These are phyloP conservation scores for Phytophthora niederhauseri DNA, from an alignment of 352 stramenopile genomes.

Conservation along the genomic window DNA sequence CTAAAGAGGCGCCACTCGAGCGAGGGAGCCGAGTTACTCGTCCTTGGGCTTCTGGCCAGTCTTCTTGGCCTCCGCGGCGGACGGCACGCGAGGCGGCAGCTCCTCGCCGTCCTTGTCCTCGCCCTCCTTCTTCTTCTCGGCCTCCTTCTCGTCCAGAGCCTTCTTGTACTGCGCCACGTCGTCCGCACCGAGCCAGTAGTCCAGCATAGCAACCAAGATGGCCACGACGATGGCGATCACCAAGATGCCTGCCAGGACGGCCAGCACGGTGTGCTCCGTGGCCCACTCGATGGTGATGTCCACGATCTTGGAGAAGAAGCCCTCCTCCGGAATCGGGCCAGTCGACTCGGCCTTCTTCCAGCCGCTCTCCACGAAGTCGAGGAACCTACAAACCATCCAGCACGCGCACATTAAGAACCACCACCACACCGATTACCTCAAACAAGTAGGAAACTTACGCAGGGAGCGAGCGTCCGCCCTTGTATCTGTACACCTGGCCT, in stretches of 20 bases:
- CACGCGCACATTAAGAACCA: background rate
- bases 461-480: conserved; percentile 69
- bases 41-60: conserved; percentile 51
- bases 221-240: conserved; percentile 68
- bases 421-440: background rate
- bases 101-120: conserved; percentile 23
- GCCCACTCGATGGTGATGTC: conserved; percentile 72
- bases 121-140: conserved; percentile 19
- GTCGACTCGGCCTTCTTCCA: conserved; percentile 57
- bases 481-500: conserved; percentile 80
- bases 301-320: conserved; percentile 65
- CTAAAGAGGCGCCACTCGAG: conserved; percentile 21
- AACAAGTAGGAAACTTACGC: conserved; percentile 38
- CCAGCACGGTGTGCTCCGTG: conserved; percentile 70
- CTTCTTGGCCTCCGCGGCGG: conserved; percentile 42
- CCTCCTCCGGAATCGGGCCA: conserved; percentile 67
- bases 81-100: conserved; percentile 35
- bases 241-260: conserved; percentile 60
- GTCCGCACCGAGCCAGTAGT: conserved; percentile 77
- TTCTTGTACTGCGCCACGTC: conserved; percentile 65
- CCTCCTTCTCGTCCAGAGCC: conserved; percentile 40
- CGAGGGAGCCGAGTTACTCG: conserved; percentile 41
- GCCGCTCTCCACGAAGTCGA: conserved; percentile 66
- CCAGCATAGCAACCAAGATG: conserved; percentile 69
- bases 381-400: conserved; percentile 35